Conservation (phyloP, 805 yeast genomes). For the Saturnispora dispora region DNA sequence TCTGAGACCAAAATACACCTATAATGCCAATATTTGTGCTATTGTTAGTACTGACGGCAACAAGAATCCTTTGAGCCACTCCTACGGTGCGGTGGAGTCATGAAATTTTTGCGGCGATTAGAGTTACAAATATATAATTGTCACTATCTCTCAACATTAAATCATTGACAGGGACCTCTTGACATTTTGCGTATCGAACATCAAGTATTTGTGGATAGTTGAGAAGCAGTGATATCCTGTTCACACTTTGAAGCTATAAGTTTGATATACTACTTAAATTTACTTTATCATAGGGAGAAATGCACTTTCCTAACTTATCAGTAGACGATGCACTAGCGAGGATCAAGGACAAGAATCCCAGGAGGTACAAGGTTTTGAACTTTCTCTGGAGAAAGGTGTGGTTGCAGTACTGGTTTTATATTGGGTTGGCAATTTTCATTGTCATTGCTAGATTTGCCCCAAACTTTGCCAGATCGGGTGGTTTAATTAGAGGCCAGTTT, state of each 20-base stretch:
- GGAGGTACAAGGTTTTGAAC: constrained; percentile 2
- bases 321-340: constrained; percentile 6
- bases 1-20: background rate
- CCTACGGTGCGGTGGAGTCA: background rate
- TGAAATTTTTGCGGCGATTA: background rate
- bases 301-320: constrained; percentile 4
- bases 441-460: constrained; percentile 75
- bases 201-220: background rate
- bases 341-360: constrained; percentile 10
- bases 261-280: background rate
- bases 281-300: background rate
- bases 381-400: constrained; percentile 13
- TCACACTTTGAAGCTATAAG: background rate
- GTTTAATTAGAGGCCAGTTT: constrained; percentile 64
- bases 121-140: background rate
- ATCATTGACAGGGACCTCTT: background rate
- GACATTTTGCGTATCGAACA: background rate
- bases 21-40: background rate
- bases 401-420: constrained; percentile 65
- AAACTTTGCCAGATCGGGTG: constrained; percentile 75
- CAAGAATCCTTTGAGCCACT: background rate
- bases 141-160: background rate
- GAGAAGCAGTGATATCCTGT: background rate
- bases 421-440: constrained; percentile 60
- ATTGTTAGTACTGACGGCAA: background rate